Percentiles rank a stretch among this genome's conserved stretches.
These are phyloP conservation scores for Lachancea meyersii DNA, from an alignment of 805 yeast genomes.

Conservation along the genomic window DNA sequence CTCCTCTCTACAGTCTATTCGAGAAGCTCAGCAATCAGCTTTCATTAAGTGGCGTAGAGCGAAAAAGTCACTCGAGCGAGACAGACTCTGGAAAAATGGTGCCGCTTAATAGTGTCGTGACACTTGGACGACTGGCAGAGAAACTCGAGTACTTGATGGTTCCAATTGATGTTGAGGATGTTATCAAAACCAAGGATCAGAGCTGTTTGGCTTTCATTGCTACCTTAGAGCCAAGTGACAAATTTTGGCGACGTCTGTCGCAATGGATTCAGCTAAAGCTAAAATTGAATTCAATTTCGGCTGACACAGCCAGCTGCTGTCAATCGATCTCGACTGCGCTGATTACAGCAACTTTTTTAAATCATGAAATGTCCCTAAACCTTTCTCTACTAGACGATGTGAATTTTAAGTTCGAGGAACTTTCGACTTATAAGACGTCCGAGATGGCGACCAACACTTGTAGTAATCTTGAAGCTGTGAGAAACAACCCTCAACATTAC, in stretches of 20 bases:
- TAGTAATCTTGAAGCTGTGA: not conserved
- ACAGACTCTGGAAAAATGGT: not conserved
- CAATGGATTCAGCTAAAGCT: conserved; percentile 1
- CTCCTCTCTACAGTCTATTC: not conserved
- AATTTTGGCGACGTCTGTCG: not conserved
- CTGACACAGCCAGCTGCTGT: not conserved
- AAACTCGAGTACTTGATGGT: not conserved
- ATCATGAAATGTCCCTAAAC: not conserved
- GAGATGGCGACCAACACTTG: too few relatives aligned
- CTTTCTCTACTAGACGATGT: not conserved
- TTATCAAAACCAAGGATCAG: not conserved
- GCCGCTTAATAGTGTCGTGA: not conserved
- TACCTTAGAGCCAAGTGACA: not conserved
- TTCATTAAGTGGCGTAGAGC: not conserved
- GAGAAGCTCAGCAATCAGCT: not conserved
- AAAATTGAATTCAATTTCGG: not conserved
- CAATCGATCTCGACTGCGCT: not conserved
- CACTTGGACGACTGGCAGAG: not conserved
- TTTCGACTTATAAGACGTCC: not conserved
- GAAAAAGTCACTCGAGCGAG: too few relatives aligned
- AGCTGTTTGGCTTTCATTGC: conserved; percentile 2
- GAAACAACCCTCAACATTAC: not conserved
- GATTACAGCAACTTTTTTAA: not conserved
- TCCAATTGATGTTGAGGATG: conserved; percentile 1
- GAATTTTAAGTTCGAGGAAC: not conserved